Evolutionary conservation across 2,329 filamentous ascomycete species (phyloP).

Genomic region (Penicillium sp.): DNA sequence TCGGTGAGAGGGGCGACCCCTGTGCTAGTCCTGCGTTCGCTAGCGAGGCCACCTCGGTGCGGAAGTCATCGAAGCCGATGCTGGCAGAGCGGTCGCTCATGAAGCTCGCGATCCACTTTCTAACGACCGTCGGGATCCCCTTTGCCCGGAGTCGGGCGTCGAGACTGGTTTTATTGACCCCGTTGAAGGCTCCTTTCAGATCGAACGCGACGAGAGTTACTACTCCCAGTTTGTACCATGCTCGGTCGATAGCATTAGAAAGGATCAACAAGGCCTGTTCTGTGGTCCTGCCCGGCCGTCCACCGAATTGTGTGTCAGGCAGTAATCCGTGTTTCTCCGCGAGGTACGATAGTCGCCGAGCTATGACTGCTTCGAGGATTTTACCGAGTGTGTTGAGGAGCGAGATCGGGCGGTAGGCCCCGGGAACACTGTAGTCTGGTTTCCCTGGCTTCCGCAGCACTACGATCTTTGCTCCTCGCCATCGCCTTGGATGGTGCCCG

Average conservation of each 20-base stretch:
- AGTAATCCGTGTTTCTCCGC: slow-evolving; percentile 21
- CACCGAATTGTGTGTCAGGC: slow-evolving; percentile 25
- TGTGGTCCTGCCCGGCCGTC: slow-evolving; percentile 21
- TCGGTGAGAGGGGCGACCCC: slow-evolving; percentile 42
- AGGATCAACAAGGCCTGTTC: slow-evolving; percentile 23
- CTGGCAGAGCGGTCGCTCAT: slow-evolving; percentile 22
- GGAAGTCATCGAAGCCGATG: slow-evolving; percentile 27
- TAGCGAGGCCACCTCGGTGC: slow-evolving; percentile 8
- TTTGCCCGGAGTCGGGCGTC: slow-evolving; percentile 14
- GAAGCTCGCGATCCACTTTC: slow-evolving; percentile 28
- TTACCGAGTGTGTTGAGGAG: slow-evolving; percentile 34
- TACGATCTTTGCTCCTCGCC: slow-evolving; percentile 29
- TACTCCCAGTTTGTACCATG: slow-evolving; percentile 15
- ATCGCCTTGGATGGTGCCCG: slow-evolving; percentile 29
- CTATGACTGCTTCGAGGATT: slow-evolving; percentile 27
- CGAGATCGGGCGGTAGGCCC: slow-evolving; percentile 36
- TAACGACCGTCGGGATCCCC: slow-evolving; percentile 12
- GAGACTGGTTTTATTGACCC: slow-evolving; percentile 18
- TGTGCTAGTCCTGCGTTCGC: slow-evolving; percentile 27
- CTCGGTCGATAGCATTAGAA: slow-evolving; percentile 19
- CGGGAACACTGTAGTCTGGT: slow-evolving; percentile 32
- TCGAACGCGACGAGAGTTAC: slow-evolving; percentile 15
- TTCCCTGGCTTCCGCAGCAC: slow-evolving; percentile 36
- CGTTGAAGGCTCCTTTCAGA: slow-evolving; percentile 19
- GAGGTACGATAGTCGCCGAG: slow-evolving; percentile 20